Percentiles rank a stretch among this genome's conserved stretches.
These are phyloP conservation scores for Alternaria triticimaculans DNA, from an alignment of 2,329 filamentous ascomycete species.

Conservation along the genomic window DNA sequence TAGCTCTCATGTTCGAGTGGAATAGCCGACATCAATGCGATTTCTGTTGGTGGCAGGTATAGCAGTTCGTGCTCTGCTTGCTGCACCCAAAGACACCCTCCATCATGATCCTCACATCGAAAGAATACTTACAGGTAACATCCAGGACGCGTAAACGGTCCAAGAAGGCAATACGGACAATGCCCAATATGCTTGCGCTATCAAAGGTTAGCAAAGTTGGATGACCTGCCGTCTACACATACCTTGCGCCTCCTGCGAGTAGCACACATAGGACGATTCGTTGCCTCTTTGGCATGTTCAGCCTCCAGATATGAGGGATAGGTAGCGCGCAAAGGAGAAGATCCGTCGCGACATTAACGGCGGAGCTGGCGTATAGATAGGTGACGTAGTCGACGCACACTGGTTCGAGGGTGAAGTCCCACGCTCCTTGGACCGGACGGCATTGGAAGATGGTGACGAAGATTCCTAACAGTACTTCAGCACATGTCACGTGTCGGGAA, in stretches of 20 bases:
- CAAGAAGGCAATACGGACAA: conserved; percentile 29
- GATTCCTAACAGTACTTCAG: conserved; percentile 15
- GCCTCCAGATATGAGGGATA: conserved; percentile 33
- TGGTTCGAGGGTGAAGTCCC: conserved; percentile 26
- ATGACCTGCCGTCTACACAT: conserved; percentile 4
- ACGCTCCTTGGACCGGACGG: conserved; percentile 28
- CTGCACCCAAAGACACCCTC: neutral
- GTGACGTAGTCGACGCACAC: conserved; percentile 30
- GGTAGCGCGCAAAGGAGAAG: conserved; percentile 33
- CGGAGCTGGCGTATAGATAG: conserved; percentile 37
- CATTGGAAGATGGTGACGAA: conserved; percentile 41
- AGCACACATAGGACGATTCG: conserved; percentile 36
- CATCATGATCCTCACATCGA: neutral
- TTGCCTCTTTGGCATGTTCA: conserved; percentile 36
- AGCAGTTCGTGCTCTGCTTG: neutral
- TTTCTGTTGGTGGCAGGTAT: neutral
- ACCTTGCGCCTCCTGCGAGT: conserved; percentile 34
- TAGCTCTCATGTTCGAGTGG: neutral
- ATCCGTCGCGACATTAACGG: conserved; percentile 33
- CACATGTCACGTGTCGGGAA: neutral
- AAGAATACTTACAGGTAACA: conserved; percentile 29
- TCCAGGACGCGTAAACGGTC: conserved; percentile 27
- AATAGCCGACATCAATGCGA: neutral
- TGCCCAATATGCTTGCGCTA: conserved; percentile 34
- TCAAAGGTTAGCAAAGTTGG: neutral